These are phyloP conservation scores for Suillus fuscotomentosus DNA, from an alignment of 768 basidiomycete species.

Conservation along the genomic window DNA sequence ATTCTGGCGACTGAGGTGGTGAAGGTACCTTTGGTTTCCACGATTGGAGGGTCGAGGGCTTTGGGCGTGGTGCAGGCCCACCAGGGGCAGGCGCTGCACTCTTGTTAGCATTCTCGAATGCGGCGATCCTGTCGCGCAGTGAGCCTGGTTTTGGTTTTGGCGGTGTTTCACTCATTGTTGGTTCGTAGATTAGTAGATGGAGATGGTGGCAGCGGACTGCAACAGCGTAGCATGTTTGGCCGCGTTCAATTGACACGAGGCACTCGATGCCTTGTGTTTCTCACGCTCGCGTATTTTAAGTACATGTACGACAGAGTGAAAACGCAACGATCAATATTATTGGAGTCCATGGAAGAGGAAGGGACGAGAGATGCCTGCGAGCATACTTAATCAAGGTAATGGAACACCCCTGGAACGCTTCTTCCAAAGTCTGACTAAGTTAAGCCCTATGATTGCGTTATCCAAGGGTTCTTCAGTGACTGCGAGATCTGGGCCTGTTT, in stretches of 20 bases:
- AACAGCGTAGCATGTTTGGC: background rate
- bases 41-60: slow-evolving; percentile 55
- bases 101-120: slow-evolving; percentile 70
- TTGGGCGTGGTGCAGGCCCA: slow-evolving; percentile 50
- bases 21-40: slow-evolving; percentile 71
- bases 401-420: background rate
- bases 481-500: background rate
- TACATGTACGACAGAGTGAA: background rate
- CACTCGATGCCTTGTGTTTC: background rate
- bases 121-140: slow-evolving; percentile 84
- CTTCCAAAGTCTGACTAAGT: background rate
- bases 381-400: background rate
- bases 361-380: background rate
- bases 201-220: slow-evolving; percentile 14
- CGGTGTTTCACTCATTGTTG: slow-evolving; percentile 56
- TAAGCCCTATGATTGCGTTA: background rate
- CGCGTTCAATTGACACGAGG: slow-evolving; percentile 2
- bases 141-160: slow-evolving; percentile 73
- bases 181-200: background rate
- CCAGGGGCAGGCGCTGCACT: slow-evolving; percentile 31
- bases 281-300: background rate
- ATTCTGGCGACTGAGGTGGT: slow-evolving; percentile 35
- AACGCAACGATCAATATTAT: background rate
- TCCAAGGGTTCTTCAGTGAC: background rate
- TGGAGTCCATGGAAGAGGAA: background rate